Evolutionary conservation across 2,329 filamentous ascomycete species (phyloP), one percentile per base, ranked within the genome.

Genomic region (Ramichloridium luteum): DNA sequence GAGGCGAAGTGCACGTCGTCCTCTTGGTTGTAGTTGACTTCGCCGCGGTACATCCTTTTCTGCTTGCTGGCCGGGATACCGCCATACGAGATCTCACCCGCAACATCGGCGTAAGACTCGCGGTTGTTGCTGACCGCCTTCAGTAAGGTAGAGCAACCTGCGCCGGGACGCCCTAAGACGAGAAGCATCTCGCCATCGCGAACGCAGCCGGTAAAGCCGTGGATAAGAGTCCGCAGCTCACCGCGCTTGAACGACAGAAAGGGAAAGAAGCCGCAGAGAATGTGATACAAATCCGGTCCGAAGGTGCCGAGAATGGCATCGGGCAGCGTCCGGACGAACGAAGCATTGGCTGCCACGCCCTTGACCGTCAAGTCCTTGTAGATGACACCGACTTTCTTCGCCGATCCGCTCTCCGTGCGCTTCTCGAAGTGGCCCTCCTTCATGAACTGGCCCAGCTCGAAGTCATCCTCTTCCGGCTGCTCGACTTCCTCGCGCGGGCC

Each of bases 21-120:
- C 52, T 88, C 80, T 11, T 71, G 72, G 44, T 82, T 84, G 54
- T 85, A 86, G 44, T 76, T 77, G 48, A 83, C 78, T 51, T 86
- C 80, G 20, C 80, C 80, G 27, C 77, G 66, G 53, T 79, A 85
- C 39, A 69, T 63, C 48, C 76, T 74, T 46, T 70, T 65, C 47
- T 82, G 77, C 45, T 78, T 73, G 16, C 71, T 61, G 0, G 80
- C 76, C 1, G 75, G 58, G 11, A 85, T 76, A 10, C 77, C 78
- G 25, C 78, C 79, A 44, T 86, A 86, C 2, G 65, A 69, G 4
- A 86, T 70, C 1, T 81, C 70, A 13, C 81, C 81, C 3, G 70
- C 63, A 4, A 86, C 77, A 2, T 60, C 65, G 2, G 74, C 75
- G 50, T 73, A 86, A 1, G 66, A 64, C 16, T 66, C 68, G 13